Evolutionary conservation across 176 grass and related monocot genomes (phyloP).

Genomic region (Oryza punctata): DNA sequence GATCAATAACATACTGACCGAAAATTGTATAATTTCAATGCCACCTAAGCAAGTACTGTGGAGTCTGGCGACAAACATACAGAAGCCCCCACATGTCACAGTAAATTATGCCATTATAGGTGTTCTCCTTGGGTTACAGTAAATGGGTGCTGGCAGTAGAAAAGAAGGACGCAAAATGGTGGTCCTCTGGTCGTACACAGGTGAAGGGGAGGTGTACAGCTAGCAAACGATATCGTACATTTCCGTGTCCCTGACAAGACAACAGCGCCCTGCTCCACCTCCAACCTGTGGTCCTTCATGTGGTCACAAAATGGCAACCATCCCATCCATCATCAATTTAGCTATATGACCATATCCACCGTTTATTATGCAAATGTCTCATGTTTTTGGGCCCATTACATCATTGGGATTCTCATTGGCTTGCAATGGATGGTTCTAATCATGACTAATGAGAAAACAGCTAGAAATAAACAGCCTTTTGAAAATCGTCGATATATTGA

Average conservation of each 20-base stretch:
- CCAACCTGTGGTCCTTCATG: constrained; percentile 30
- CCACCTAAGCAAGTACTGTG: not conserved
- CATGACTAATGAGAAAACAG: not conserved
- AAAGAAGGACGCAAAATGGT: constrained; percentile 5
- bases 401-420: constrained; percentile 23
- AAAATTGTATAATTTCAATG: not conserved
- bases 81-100: not conserved
- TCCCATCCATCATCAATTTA: constrained; percentile 27
- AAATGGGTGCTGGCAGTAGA: not conserved
- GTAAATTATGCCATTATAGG: not conserved
- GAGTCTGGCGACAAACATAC: not conserved
- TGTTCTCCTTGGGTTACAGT: not conserved
- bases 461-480: not conserved
- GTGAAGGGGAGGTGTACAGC: constrained; percentile 39
- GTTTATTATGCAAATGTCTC: not conserved
- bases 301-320: constrained; percentile 44
- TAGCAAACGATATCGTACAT: constrained; percentile 46
- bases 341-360: not conserved
- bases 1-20: not conserved
- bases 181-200: constrained; percentile 35
- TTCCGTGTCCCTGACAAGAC: constrained; percentile 41
- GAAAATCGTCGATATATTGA: not conserved
- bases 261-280: constrained; percentile 27
- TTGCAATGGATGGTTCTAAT: not conserved
- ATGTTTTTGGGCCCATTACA: not conserved